Evolutionary conservation across 192 early-diverging fungal species (phyloP).

Genomic region (Umbelopsis sp.): DNA sequence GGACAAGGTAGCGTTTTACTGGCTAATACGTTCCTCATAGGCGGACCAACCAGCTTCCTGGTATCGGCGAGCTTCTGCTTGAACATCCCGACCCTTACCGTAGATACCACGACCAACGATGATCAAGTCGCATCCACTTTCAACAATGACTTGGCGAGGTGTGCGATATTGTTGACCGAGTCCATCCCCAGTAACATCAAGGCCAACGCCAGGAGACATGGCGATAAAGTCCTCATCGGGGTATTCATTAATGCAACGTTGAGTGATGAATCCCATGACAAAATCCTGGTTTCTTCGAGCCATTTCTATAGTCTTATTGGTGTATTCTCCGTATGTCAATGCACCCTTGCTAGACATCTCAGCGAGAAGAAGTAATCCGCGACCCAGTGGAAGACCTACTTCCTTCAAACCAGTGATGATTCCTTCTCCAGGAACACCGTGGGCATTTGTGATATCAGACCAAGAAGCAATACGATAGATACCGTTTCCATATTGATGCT

Average conservation of each 20-base stretch:
- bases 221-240: conserved; percentile 87
- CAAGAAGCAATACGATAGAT: conserved; percentile 92
- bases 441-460: conserved; percentile 97
- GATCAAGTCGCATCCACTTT: conserved; percentile 91
- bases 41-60: conserved; percentile 96
- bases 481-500: conserved; percentile 90
- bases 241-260: conserved; percentile 58
- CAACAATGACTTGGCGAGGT: conserved; percentile 82
- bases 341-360: conserved; percentile 97
- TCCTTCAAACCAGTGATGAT: conserved; percentile 91
- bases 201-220: conserved; percentile 94
- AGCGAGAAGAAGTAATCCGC: conserved; percentile 87
- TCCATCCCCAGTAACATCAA: conserved; percentile 81
- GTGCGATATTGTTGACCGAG: conserved; percentile 97
- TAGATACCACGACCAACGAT: conserved; percentile 99
- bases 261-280: conserved; percentile 94
- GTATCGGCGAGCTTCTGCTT: conserved; percentile 80
- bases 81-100: conserved; percentile 73
- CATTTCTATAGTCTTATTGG: conserved; percentile 81
- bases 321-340: conserved; percentile 83
- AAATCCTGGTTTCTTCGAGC: conserved; percentile 86
- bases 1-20: neutral
- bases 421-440: conserved; percentile 93
- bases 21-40: conserved; percentile 58
- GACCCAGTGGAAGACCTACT: conserved; percentile 77